Evolutionary conservation across 2,329 filamentous ascomycete genomes (phyloP), one percentile per base, ranked within the genome.

Genomic region (Alternaria hordeiaustralica): DNA sequence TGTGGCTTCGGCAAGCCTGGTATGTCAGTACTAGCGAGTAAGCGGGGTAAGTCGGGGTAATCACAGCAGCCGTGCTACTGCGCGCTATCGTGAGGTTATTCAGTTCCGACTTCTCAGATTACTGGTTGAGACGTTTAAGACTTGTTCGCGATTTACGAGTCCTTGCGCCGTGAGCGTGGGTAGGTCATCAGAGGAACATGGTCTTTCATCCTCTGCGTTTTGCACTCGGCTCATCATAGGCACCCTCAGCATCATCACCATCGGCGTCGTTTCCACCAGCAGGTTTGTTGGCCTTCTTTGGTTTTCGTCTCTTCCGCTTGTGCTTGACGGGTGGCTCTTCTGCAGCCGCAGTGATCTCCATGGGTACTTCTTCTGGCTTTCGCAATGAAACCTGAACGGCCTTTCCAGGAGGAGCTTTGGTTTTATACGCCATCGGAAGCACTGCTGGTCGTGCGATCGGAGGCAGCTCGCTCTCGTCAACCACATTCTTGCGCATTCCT

Each of bases 301-400:
- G 55, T 49, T 70, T 75, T 45, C 67, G 49, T 55, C 68, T 71
- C 45, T 72, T 72, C 46, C 70, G 72, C 50, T 72, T 75, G 43
- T 64, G 69, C 43, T 75, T 74, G 50, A 41, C 61, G 25, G 59
- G 64, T n/a, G 64, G 60, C 33, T 62, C 55, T 9, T 51, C 57
- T 13, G 23, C 30, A 41, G 54, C 49, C 45, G 62, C 47, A 6
- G 45, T 50, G 6, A 62, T 49, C 2, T 60, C 55, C 3, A 43
- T 54, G 8, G n/a, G 1, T 10, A 18, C 36, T 41, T 41, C 36
- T 18, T 18, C 36, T 41, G 36, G 9, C n/a, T 11, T 41, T 41
- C 36, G 36, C 36, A n/a, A 2, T 6, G 5, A 2, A 6, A 41
- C 36, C 36, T 18, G 36, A 6, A 3, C 4, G 36, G n/a, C 5